Base-by-base conservation (phyloP, 306 rosid genomes). In the Quercus variabilis region DNA sequence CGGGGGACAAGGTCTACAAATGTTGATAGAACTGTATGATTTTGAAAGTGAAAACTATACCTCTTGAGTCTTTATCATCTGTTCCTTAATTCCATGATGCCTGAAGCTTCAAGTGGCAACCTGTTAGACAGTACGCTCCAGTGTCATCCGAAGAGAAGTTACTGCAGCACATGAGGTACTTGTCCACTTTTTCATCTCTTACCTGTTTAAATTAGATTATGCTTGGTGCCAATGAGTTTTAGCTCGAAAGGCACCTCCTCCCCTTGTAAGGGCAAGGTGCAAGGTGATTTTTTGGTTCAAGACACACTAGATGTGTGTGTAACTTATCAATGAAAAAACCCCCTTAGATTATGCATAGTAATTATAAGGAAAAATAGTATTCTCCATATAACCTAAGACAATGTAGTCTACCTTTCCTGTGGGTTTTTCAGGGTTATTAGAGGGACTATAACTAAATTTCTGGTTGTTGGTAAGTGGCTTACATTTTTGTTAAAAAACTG, bases 21-120 rank as follows among this genome's bases (percentile, higher is more conserved):
- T 63, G 83, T 21, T 83, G 82, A 69, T 75, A 71, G 71, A 75
- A 80, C 74, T 25, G 58, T 72, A 63, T 68, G 77, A 52, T 68
- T 67, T 78, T 20, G 14, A 71, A 77, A 46, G 33, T 74, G 56
- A 35, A 77, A 52, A 28, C 21, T 46, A 69, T 55, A 63, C 69
- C 58, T 74, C 78, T 77, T 80, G 67, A 28, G 41, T 3, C 69
- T 1, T 63, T 18, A 41, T n/a, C 74, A 30, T n/a, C 71, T 73
- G 75, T 55, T 21, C 58, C 59, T 43, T 15, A 67, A 51, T 65
- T 57, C 73, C 73, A 63, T 4, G 83, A 54, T 73, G 18, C 25
- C 20, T 12, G 52, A 71, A 75, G 30, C 80, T 33, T 67, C 20
- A 60, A 55, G 38, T 21, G 23, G 57, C 72, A 31, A 67, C 4